Evolutionary conservation across 2,329 filamentous ascomycete genomes (phyloP), one percentile per base, ranked within the genome.

Genomic region (Hysterium pulicare): DNA sequence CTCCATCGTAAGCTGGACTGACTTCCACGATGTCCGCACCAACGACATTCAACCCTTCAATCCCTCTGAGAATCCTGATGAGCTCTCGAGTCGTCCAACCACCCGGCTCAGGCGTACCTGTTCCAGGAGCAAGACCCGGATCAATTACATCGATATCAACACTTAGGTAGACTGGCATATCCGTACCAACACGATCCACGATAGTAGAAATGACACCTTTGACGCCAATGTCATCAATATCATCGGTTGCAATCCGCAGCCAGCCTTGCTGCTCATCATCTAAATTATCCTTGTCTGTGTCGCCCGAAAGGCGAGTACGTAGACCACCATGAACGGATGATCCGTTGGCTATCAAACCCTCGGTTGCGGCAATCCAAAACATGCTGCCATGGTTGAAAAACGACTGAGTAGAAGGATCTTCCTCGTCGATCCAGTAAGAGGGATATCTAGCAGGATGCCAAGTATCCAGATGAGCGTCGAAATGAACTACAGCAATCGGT

Each of bases 1-100:
- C 72, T 9, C 84, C 84, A 72, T 95, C 88, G 61, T 94, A 95
- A 10, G 86, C 86, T 0, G 90, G 90, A 33, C 84, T 82, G 7
- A 94, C 87, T 73, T 95, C 90, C 4, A 96, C 90, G 37, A 95
- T 80, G 68, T 95, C 90, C 0, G 89, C 90, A 1, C 89, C 90
- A 3, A 95, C 87, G 3, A 95, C 71, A 60, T 95, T 95, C 62
- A 95, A 65, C 0, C 74, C 79, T 70, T 95, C 90, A 32, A 95
- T 78, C 0, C 87, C 89, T 23, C 89, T 75, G 61, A 95, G 68
- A 44, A 95, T 88, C 10, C 86, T 75, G 50, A 95, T 91, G 54
- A 95, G 73, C 72, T 95, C 90, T 39, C 90, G 75, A 16, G 86
- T 94, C 5, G 87, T 93, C 90, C 90, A 95, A 28, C 90, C 90